Conservation (phyloP, 805 yeast genomes). For the Saitoella complicata region DNA sequence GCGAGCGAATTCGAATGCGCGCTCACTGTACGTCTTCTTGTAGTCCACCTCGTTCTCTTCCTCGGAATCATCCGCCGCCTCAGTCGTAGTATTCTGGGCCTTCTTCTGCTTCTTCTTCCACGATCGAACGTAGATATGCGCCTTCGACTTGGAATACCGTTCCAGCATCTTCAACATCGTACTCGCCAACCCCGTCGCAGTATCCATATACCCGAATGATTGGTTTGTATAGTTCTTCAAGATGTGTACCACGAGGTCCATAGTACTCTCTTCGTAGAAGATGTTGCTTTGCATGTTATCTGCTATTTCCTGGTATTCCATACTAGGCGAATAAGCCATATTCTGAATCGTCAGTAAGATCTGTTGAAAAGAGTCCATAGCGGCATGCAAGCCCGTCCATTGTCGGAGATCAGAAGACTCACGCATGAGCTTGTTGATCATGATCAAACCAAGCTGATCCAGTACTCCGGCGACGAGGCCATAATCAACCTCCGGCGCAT, state of each 20-base stretch:
- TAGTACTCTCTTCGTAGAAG: slow-evolving; percentile 48
- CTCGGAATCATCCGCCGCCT: slow-evolving; percentile 21
- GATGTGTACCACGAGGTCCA: slow-evolving; percentile 38
- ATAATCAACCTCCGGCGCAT: slow-evolving; percentile 6
- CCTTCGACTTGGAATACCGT: slow-evolving; percentile 41
- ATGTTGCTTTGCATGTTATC: slow-evolving; percentile 47
- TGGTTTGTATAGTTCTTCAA: slow-evolving; percentile 46
- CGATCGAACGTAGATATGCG: slow-evolving; percentile 32
- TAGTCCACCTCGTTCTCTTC: slow-evolving; percentile 12
- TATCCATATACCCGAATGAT: slow-evolving; percentile 44
- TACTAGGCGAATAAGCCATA: slow-evolving; percentile 28
- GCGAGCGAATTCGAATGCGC: slow-evolving; percentile 30
- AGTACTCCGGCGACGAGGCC: slow-evolving; percentile 31
- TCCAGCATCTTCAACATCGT: slow-evolving; percentile 53
- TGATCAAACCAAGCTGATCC: slow-evolving; percentile 42
- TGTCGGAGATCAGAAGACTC: slow-evolving; percentile 16
- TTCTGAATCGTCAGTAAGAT: slow-evolving; percentile 24
- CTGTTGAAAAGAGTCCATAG: slow-evolving; percentile 50
- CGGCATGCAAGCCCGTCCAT: slow-evolving; percentile 40
- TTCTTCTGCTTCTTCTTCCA: slow-evolving; percentile 25
- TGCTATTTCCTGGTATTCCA: slow-evolving; percentile 36
- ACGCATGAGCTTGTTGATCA: slow-evolving; percentile 31
- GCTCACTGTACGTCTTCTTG: slow-evolving; percentile 24
- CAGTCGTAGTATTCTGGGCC: slow-evolving; percentile 14
- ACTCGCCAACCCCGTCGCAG: slow-evolving; percentile 48